Base-by-base conservation (phyloP, 2,329 filamentous ascomycete species). In the Diaporthe citriasiana region DNA sequence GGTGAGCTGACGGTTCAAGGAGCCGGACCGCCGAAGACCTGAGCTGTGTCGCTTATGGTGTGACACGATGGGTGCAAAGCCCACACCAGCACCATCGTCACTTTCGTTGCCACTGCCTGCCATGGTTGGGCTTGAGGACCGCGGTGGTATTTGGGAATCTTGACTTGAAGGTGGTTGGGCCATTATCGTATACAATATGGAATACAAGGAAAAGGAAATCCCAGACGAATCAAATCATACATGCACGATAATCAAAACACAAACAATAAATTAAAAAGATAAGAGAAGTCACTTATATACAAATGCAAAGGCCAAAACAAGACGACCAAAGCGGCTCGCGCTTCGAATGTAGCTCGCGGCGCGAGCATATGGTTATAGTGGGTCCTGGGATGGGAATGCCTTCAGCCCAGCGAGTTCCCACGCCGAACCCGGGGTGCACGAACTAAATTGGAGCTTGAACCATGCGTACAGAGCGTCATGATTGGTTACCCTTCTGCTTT, bases 1-100 rank as follows among this genome's bases (percentile, higher is more conserved):
- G 38, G 71, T 66, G 22, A 71, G 22, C 47, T 68, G 53, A 57
- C 77, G 69, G 68, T 63, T 72, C 27, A 74, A 59, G 73, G 76
- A 75, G 42, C 65, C 56, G 15, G 73, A 69, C 59, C 73, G 70
- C 17, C 38, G 30, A 55, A 57, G 65, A 13, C 66, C 38, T 9
- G 74, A 71, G 42, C 47, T 55, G 25, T 19, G 74, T 8, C 60
- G 71, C 9, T 57, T 33, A 40, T 71, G 56, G n/a, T 50, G 33
- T 27, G 74, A 55, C 6, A 69, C 47, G 27, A 75, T 73, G 4
- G 68, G 60, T 30, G 73, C 35, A 40, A 71, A 75, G 27, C 70
- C 71, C 30, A 56, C 35, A 38, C 40, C 55, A 33, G 42, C 40
- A 53, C 22, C 38, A 6, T 68, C 68, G 7, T 71, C 56, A 42